Conservation (phyloP, 805 yeast genomes). For the Kregervanrija pseudodelftensis region DNA sequence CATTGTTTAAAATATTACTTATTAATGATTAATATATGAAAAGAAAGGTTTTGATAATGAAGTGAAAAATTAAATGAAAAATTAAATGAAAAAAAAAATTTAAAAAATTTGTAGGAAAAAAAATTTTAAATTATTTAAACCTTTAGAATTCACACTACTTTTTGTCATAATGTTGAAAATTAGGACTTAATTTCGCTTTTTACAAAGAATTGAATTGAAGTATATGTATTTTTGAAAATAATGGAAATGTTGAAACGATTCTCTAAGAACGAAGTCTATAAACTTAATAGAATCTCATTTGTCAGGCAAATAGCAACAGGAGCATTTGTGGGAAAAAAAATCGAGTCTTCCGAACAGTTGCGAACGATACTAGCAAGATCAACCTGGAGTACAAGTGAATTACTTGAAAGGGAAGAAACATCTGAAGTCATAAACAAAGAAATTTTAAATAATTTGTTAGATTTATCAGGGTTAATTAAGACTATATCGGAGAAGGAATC, state of each 20-base stretch:
- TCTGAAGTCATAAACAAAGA: constrained; percentile 9
- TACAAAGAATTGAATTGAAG: too few species aligned
- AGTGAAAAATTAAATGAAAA: constrained; percentile 2
- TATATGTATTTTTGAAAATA: too few species aligned
- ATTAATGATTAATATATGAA: not conserved
- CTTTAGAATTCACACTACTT: too few species aligned
- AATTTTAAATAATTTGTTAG: constrained; percentile 29
- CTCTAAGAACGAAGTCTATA: too few species aligned
- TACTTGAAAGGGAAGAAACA: constrained; percentile 7
- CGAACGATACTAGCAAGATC: constrained; percentile 12
- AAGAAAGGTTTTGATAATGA: constrained; percentile 1
- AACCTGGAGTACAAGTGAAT: constrained; percentile 24
- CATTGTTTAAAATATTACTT: constrained; percentile 24
- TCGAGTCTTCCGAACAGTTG: constrained; percentile 13
- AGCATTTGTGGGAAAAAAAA: constrained; percentile 8
- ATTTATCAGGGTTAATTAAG: constrained; percentile 42
- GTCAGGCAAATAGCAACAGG: not conserved
- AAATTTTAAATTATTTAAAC: too few species aligned
- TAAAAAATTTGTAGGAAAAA: too few species aligned
- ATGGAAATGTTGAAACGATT: too few species aligned
- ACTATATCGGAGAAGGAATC: constrained; percentile 23
- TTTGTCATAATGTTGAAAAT: too few species aligned
- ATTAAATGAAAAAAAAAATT: not conserved
- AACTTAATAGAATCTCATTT: not conserved
- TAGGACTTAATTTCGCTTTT: too few species aligned